Evolutionary conservation across 768 basidiomycete species (phyloP), one percentile per base, ranked within the genome.

Genomic region (Pleurotus cornucopiae): DNA sequence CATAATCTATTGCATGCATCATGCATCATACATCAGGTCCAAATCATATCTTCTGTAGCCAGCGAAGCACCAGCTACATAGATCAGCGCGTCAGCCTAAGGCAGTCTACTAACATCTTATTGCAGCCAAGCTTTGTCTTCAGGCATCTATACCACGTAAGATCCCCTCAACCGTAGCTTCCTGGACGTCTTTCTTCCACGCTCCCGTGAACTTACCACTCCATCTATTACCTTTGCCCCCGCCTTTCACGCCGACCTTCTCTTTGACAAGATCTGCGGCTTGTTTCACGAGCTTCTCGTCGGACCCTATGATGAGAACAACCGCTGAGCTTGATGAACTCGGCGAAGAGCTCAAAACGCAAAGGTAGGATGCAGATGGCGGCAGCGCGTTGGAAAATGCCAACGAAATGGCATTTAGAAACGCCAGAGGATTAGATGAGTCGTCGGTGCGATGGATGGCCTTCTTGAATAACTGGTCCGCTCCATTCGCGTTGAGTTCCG

Each of bases 201-300:
- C 77, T 0, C 89, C 89, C 5, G 67, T 75, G 55, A 76, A 79
- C 66, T 91, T 87, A 7, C 90, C 89, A 58, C 89, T 90, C 86
- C 89, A 91, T 61, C 79, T 81, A 14, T 72, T 61, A 1, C 88
- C 89, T 63, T 87, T 90, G 3, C 90, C 89, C 9, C 91, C 91
- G 5, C 91, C 91, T 71, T 86, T 92, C 46, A 88, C 75, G 6
- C 74, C 73, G 25, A 88, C 71, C 60, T 77, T 83, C 4, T 69
- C 64, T 66, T 82, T 89, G 43, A 88, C 65, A 21, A 66, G 72
- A 2, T 84, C 84, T 2, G 87, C 86, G 1, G 69, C 71, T 58
- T 70, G 74, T 67, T 85, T 88, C 14, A 89, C 85, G 7, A 69
- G 71, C 51, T 78, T 73, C 38, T 84, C 84, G 25, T 84, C 81